Evolutionary conservation across 2,329 filamentous ascomycete species (phyloP).

Genomic region (Cordyceps farinosa): DNA sequence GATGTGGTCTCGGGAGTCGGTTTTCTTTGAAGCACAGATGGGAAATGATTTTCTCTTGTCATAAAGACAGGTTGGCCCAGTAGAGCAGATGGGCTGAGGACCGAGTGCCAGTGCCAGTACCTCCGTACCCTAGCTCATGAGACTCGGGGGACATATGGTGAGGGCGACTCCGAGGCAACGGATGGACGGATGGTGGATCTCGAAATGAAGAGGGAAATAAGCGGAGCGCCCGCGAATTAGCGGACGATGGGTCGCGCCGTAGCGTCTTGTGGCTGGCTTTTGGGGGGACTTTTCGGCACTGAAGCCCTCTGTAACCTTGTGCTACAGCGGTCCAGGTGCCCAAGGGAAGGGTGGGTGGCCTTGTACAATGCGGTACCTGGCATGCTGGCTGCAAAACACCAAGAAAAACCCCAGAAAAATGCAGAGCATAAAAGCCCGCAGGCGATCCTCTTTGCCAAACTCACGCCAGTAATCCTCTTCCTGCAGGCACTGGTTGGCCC

Average conservation of each 20-base stretch:
- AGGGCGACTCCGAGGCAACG: constrained; percentile 14
- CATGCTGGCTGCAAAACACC: too few relatives aligned
- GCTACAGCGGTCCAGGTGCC: too few relatives aligned
- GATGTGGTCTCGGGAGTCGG: background rate
- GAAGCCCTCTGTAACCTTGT: too few relatives aligned
- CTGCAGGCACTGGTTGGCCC: background rate
- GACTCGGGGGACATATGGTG: background rate
- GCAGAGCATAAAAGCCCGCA: too few relatives aligned
- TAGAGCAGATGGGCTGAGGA: constrained; percentile 7
- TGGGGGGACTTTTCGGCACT: too few relatives aligned
- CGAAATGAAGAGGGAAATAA: constrained; percentile 15
- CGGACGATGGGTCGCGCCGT: background rate
- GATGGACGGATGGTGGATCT: constrained; percentile 11
- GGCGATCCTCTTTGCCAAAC: background rate
- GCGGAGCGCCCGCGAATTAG: constrained; percentile 6
- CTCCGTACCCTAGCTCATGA: background rate
- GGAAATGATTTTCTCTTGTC: background rate
- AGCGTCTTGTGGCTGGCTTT: background rate
- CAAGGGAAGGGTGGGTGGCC: too few relatives aligned
- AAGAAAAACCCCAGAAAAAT: too few relatives aligned
- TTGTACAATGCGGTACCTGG: too few relatives aligned
- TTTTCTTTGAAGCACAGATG: background rate
- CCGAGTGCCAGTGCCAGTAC: background rate
- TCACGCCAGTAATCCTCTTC: background rate
- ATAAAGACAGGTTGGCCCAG: background rate